Conservation (phyloP, 768 basidiomycete genomes). For the Phlegmacium glaucopus region DNA sequence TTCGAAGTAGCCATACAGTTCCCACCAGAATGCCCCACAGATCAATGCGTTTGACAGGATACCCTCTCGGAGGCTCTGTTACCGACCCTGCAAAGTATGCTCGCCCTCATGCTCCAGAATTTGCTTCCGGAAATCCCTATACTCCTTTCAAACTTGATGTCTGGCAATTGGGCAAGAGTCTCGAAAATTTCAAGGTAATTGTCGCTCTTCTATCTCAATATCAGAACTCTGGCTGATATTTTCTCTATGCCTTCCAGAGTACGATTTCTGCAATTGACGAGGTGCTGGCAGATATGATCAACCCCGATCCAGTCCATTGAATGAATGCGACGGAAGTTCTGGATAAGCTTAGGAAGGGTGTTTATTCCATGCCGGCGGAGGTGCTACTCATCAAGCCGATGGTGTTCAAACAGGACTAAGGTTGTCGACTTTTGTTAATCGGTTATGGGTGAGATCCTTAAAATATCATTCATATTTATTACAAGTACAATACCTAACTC, state of each 20-base stretch:
- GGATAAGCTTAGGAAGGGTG: too few species aligned
- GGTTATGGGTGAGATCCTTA: too few species aligned
- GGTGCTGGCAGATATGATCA: constrained; percentile 8
- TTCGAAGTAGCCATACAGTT: constrained; percentile 28
- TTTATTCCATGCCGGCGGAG: too few species aligned
- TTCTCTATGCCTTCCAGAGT: constrained; percentile 5
- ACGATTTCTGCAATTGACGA: constrained; percentile 12
- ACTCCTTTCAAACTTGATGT: constrained; percentile 26
- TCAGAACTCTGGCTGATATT: background rate
- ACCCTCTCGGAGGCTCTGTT: constrained; percentile 19
- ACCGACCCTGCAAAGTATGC: constrained; percentile 14
- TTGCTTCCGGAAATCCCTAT: constrained; percentile 16
- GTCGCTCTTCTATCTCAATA: background rate
- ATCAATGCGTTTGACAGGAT: constrained; percentile 13
- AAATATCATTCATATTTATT: too few species aligned
- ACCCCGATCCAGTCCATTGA: background rate
- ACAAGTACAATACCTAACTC: too few species aligned
- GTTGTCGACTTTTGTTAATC: too few species aligned
- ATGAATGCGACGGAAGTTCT: constrained; percentile 4
- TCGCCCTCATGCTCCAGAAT: constrained; percentile 20
- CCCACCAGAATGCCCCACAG: constrained; percentile 11
- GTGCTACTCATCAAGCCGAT: constrained; percentile 6
- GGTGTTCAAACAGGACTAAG: background rate
- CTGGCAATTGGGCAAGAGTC: constrained; percentile 23
- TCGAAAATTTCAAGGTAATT: constrained; percentile 14